Base-by-base conservation (phyloP, 345 rosid species). In the Moricandia moricandioides region DNA sequence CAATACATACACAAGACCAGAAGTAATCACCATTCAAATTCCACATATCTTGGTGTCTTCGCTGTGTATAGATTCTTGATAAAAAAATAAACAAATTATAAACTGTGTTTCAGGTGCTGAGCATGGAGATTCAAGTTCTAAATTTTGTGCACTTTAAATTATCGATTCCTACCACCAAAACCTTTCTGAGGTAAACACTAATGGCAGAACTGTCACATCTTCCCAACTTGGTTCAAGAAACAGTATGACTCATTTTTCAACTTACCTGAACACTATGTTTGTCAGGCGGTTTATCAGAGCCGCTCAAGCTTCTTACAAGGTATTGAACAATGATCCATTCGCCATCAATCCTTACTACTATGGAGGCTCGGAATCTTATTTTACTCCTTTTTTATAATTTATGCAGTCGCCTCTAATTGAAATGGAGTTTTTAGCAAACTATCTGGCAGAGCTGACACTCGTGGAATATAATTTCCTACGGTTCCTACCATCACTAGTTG, bases 261-360 rank as follows among this genome's bases (percentile, higher is more conserved):
- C 13, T 62, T 47, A 29, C 56, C 8, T 29, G 45, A 27, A 67
- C 18, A 33, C 43, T 76, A 56, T 70, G 34, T 8, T 74, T 83
- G 65, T 74, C 87, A 95, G 97, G 91, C 88, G 97, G 83, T 95
- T 89, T 72, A 66, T 89, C 80, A 90, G 77, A 77, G 97, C 96
- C 6, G 97, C 98, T 74, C 89, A 88, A 81, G 85, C 89, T 62
- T 86, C 91, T 14, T 77, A 65, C 55, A 78, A 85, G 96, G 98
- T 94, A 75, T 16, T 54, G 39, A 47, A 55, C 14, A 39, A 29
- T 31, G 58, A 79, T 62, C 52, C 57, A 30, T 45, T 16, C 13
- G 14, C 72, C 37, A 29, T 4, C 21, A 43, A 17, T 31, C 27
- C 47, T 70, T 57, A 31, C 11, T 18, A 35, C 62, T 24, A 51